phyloP scores from a whole-genome alignment of 2,329 filamentous ascomycete species.

The Zymoseptoria brevis region DNA sequence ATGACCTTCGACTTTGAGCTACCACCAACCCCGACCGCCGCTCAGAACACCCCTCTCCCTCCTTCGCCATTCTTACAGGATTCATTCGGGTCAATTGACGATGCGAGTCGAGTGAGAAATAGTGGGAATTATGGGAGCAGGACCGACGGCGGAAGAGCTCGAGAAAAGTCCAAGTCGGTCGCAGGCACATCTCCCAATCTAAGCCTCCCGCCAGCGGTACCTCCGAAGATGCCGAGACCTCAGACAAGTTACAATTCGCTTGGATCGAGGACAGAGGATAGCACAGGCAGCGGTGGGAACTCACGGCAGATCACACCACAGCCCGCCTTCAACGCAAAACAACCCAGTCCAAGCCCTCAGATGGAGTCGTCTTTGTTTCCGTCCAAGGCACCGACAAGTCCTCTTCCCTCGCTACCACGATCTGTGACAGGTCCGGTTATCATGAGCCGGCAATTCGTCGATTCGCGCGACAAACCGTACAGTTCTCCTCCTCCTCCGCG shows the following conservation, averaged over 20 bases:
- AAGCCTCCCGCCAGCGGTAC: neutral
- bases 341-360: neutral
- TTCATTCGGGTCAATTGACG: neutral
- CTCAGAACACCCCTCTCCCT: constrained; percentile 2
- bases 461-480: constrained; percentile 27
- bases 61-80: constrained; percentile 7
- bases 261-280: neutral
- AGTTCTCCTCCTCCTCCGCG: constrained; percentile 9
- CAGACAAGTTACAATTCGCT: neutral
- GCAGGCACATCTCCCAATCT: neutral
- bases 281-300: neutral
- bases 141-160: neutral
- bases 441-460: constrained; percentile 25
- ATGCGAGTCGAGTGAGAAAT: neutral
- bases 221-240: neutral
- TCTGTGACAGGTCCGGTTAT: constrained; percentile 8
- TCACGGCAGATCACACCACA: neutral
- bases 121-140: neutral
- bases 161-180: neutral
- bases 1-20: constrained; percentile 28
- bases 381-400: constrained; percentile 5
- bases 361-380: constrained; percentile 23
- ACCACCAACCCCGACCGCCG: constrained; percentile 2
- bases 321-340: neutral
- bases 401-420: constrained; percentile 3